phyloP scores from a whole-genome alignment of 2,329 filamentous ascomycete genomes.

The Penicillium sp. region DNA sequence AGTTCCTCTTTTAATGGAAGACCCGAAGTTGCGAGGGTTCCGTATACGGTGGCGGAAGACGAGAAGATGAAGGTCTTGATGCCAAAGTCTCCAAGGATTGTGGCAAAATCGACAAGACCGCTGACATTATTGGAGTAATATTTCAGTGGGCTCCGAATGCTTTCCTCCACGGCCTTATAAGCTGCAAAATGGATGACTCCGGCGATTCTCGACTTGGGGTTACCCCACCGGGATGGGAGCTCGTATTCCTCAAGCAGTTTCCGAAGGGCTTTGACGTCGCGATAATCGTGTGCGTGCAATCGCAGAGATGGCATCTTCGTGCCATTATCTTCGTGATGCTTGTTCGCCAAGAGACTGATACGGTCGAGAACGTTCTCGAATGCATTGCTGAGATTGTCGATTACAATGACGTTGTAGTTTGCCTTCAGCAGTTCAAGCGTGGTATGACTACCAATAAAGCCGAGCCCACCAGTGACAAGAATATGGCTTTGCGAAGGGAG shows the following conservation, averaged over 20 bases:
- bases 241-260: constrained; percentile 46
- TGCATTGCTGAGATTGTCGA: constrained; percentile 44
- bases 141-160: constrained; percentile 58
- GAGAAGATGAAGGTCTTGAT: constrained; percentile 68
- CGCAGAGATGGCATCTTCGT: constrained; percentile 45
- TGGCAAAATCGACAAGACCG: constrained; percentile 60
- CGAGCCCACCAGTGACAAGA: constrained; percentile 43
- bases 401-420: constrained; percentile 42
- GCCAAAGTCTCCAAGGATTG: constrained; percentile 56
- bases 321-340: constrained; percentile 39
- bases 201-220: constrained; percentile 51
- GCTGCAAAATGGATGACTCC: constrained; percentile 70
- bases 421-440: constrained; percentile 43
- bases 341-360: constrained; percentile 33
- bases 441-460: constrained; percentile 46
- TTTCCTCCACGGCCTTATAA: constrained; percentile 65
- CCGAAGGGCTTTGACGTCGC: constrained; percentile 43
- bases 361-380: constrained; percentile 37
- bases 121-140: constrained; percentile 69
- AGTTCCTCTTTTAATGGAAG: constrained; percentile 56
- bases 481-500: constrained; percentile 39
- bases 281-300: constrained; percentile 51
- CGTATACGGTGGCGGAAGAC: constrained; percentile 67
- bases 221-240: constrained; percentile 31
- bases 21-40: constrained; percentile 52